Evolutionary conservation across 164 flowering plant genomes (phyloP).

Genomic region (Santalum album): DNA sequence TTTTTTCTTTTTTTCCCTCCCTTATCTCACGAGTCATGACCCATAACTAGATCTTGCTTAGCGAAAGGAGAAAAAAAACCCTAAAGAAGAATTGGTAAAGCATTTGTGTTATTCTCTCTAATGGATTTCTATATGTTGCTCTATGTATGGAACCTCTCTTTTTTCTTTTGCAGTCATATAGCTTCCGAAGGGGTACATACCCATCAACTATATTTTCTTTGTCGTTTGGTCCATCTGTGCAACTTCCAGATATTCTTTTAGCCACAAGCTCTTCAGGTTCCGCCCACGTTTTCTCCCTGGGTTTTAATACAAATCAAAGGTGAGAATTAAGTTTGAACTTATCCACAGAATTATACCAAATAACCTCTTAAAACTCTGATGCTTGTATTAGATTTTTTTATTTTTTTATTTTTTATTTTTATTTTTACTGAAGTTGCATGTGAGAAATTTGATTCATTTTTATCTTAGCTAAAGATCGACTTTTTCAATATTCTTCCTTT

Average conservation of each 20-base stretch:
- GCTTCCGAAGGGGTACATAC: conserved; percentile 88
- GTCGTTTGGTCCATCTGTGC: conserved; percentile 69
- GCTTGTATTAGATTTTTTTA: background rate
- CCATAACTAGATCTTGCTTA: too few species aligned
- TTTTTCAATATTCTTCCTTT: conserved; percentile 2
- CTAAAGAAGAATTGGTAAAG: too few species aligned
- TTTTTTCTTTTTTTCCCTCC: too few species aligned
- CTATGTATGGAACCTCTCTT: conserved; percentile 2
- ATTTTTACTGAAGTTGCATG: conserved; percentile 1
- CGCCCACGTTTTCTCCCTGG: conserved; percentile 66
- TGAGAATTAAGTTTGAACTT: conserved; percentile 14
- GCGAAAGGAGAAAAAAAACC: too few species aligned
- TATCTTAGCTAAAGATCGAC: background rate
- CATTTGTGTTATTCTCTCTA: too few species aligned
- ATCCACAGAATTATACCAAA: background rate
- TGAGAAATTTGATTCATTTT: background rate
- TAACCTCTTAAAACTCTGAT: too few species aligned
- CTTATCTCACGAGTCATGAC: too few species aligned
- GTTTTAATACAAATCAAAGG: conserved; percentile 50
- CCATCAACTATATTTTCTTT: conserved; percentile 81
- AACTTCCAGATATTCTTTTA: conserved; percentile 70
- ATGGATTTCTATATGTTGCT: background rate
- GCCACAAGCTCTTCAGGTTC: conserved; percentile 90
- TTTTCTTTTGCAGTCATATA: conserved; percentile 55
- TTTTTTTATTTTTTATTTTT: background rate